Evolutionary conservation across 148 eudicot genomes (phyloP).

Genomic region (Camellia sinensis): DNA sequence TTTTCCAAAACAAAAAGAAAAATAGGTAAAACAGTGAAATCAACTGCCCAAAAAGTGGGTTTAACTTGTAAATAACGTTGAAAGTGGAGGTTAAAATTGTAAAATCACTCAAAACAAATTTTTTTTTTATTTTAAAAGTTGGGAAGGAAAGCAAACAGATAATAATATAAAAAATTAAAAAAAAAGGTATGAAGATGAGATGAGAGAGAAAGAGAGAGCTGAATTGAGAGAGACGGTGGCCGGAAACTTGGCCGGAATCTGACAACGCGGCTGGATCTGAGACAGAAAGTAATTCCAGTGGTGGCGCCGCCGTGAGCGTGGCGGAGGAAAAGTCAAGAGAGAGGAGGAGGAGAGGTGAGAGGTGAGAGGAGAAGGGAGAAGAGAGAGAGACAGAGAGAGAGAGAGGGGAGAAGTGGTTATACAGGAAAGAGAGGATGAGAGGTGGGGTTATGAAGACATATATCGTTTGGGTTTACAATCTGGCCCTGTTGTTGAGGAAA

Average conservation of each 20-base stretch:
- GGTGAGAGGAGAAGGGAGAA: no score
- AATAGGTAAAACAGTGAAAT: background rate
- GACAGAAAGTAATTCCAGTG: background rate
- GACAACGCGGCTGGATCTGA: background rate
- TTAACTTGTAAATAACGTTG: background rate
- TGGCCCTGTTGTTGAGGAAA: background rate
- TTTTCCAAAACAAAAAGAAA: background rate
- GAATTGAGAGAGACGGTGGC: background rate
- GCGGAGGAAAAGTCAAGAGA: background rate
- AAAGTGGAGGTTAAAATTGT: background rate
- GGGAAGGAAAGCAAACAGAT: background rate
- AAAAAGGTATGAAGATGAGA: background rate
- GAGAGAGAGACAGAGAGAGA: background rate
- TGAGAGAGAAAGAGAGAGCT: background rate
- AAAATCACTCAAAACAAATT: background rate
- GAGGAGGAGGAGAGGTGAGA: background rate
- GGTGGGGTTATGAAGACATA: background rate
- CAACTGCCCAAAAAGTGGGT: background rate
- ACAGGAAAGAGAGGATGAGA: background rate
- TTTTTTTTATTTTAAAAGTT: background rate
- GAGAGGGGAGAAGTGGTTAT: background rate
- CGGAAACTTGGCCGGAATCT: background rate
- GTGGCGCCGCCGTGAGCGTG: background rate
- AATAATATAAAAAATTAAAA: background rate
- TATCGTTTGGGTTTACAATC: background rate